Evolutionary conservation across 1,284 basidiomycete genomes (phyloP).

Genomic region (Prillingera fragicola): DNA sequence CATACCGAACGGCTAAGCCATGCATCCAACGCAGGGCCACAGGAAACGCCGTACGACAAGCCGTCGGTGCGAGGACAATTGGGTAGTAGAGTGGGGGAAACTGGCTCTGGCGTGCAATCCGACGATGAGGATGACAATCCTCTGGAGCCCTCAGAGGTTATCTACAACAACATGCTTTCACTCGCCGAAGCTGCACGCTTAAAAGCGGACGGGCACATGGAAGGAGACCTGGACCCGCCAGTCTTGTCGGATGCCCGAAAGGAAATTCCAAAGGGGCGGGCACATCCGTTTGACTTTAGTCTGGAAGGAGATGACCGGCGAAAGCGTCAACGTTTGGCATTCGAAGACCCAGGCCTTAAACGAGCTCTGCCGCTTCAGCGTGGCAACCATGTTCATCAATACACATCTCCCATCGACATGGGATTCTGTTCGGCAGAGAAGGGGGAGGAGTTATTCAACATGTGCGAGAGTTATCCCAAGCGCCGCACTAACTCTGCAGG

Average conservation of each 20-base stretch:
- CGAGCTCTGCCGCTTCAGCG: slow-evolving; percentile 24
- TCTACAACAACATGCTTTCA: slow-evolving; percentile 43
- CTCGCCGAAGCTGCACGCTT: slow-evolving; percentile 45
- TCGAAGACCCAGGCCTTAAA: background rate
- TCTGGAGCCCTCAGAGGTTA: slow-evolving; percentile 22
- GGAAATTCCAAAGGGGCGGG: no score
- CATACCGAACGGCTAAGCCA: background rate
- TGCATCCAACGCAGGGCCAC: background rate
- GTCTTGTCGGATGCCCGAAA: no score
- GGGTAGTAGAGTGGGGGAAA: no score
- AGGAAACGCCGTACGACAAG: no score
- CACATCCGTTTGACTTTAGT: background rate
- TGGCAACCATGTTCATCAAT: slow-evolving; percentile 27
- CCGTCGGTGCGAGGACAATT: no score
- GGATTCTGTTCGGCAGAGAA: slow-evolving; percentile 67
- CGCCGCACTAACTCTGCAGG: slow-evolving; percentile 5
- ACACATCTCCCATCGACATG: slow-evolving; percentile 38
- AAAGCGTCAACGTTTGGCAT: slow-evolving; percentile 2
- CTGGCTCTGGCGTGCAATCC: slow-evolving; percentile 15
- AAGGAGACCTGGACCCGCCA: background rate
- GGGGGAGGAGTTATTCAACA: slow-evolving; percentile 67
- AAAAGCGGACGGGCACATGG: slow-evolving; percentile 28
- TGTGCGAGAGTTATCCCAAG: no score
- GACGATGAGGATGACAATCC: slow-evolving; percentile 35
- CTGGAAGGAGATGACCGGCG: background rate